These are phyloP conservation scores for Climacium dendroides DNA, from an alignment of 225 moss, liverwort and hornwort species.

Conservation along the genomic window DNA sequence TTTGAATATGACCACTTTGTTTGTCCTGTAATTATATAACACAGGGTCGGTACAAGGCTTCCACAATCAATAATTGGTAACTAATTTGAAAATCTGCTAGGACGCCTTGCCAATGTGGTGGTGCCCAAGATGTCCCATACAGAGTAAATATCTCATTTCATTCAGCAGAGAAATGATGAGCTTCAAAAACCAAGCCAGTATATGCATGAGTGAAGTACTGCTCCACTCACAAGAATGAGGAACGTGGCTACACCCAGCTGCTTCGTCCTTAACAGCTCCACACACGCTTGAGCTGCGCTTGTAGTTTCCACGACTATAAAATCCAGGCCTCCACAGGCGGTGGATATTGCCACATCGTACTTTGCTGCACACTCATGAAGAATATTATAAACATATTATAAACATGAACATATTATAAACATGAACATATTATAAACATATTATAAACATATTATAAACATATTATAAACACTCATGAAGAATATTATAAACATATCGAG, in stretches of 20 bases:
- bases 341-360: slow-evolving; percentile 93
- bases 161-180: not conserved
- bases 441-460: too few species aligned
- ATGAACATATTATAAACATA: too few species aligned
- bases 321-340: slow-evolving; percentile 93
- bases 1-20: slow-evolving; percentile 59
- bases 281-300: slow-evolving; percentile 84
- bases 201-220: not conserved
- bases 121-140: not conserved
- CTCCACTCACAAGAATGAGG: slow-evolving; percentile 66
- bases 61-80: not conserved
- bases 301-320: slow-evolving; percentile 91
- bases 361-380: slow-evolving; percentile 51
- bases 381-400: too few species aligned
- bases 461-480: too few species aligned
- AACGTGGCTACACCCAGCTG: slow-evolving; percentile 88
- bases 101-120: not conserved
- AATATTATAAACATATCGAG: not conserved
- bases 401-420: too few species aligned
- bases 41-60: not conserved
- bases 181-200: not conserved
- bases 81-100: not conserved
- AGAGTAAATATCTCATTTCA: not conserved
- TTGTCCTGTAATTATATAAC: slow-evolving; percentile 56
- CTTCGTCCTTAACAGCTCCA: slow-evolving; percentile 78